A percentile compares a stretch with the other conserved stretches of the same genome.
Conservation (phyloP, 2,329 filamentous ascomycete genomes). For the Ceratocystis colombiana region DNA sequence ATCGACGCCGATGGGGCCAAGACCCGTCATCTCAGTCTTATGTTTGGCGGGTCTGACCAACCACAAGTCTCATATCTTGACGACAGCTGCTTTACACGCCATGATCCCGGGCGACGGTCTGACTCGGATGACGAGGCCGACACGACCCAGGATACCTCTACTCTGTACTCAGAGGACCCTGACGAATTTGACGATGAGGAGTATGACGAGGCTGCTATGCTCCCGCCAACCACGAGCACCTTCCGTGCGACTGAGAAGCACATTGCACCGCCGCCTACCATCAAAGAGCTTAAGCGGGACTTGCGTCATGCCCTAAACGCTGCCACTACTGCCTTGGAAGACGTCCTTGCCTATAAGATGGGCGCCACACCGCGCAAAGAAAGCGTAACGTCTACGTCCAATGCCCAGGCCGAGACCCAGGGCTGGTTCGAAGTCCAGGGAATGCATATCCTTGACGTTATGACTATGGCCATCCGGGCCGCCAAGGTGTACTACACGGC, state of each 20-base stretch:
- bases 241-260: conserved; percentile 79
- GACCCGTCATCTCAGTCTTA: conserved; percentile 24
- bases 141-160: conserved; percentile 16
- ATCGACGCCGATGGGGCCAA: conserved; percentile 43
- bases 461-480: conserved; percentile 88
- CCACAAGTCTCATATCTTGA: conserved; percentile 30
- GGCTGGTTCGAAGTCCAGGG: conserved; percentile 79
- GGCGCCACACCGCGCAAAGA: conserved; percentile 25
- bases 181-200: conserved; percentile 41
- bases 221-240: conserved; percentile 94
- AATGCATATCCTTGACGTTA: conserved; percentile 81
- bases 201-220: conserved; percentile 63
- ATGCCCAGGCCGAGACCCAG: conserved; percentile 39
- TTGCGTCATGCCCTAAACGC: conserved; percentile 59
- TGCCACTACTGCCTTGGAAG: conserved; percentile 56
- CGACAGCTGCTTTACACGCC: neutral
- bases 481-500: conserved; percentile 95
- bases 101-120: neutral
- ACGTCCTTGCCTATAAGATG: conserved; percentile 37
- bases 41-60: conserved; percentile 34
- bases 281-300: conserved; percentile 60
- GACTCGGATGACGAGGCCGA: conserved; percentile 29
- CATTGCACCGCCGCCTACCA: conserved; percentile 72
- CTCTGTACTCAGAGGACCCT: conserved; percentile 20
- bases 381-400: conserved; percentile 30